Evolutionary conservation across 306 rosid species (phyloP).

Genomic region (Castanea crenata): DNA sequence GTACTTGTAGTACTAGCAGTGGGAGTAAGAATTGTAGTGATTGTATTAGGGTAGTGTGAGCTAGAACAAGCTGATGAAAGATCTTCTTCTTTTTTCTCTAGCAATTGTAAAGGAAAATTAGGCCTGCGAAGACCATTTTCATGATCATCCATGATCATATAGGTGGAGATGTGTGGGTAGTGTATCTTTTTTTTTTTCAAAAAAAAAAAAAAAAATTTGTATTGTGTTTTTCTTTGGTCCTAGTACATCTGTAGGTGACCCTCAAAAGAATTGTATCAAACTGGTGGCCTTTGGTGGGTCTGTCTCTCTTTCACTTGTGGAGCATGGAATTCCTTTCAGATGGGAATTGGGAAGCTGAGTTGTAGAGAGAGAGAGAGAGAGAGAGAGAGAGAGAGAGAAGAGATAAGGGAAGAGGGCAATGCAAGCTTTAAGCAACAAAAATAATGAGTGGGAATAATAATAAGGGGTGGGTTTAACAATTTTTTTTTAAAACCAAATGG

Average conservation of each 20-base stretch:
- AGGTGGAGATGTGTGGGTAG: conserved; percentile 20
- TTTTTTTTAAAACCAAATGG: background rate
- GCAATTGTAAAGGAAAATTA: conserved; percentile 84
- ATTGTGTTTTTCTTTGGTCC: conserved; percentile 17
- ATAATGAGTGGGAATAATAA: conserved; percentile 78
- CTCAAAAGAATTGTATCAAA: conserved; percentile 22
- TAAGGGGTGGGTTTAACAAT: conserved; percentile 17
- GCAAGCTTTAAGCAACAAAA: conserved; percentile 92
- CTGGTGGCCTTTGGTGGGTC: conserved; percentile 77
- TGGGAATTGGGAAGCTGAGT: conserved; percentile 65
- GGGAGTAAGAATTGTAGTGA: too few species aligned
- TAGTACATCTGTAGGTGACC: conserved; percentile 55
- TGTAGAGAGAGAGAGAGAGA: conserved; percentile 30
- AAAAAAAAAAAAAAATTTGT: background rate
- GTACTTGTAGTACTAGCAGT: background rate
- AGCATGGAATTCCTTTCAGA: conserved; percentile 76
- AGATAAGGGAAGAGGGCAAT: conserved; percentile 58
- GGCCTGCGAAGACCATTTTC: conserved; percentile 83
- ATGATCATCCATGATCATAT: conserved; percentile 70
- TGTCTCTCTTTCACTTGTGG: conserved; percentile 49
- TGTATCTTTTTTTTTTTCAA: background rate
- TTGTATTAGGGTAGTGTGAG: conserved; percentile 17
- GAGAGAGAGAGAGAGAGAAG: conserved; percentile 6
- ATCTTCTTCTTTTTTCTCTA: conserved; percentile 55
- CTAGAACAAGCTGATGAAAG: conserved; percentile 35